These are phyloP conservation scores for Cordyceps fumosorosea DNA, from an alignment of 2,329 filamentous ascomycete genomes.

Conservation along the genomic window DNA sequence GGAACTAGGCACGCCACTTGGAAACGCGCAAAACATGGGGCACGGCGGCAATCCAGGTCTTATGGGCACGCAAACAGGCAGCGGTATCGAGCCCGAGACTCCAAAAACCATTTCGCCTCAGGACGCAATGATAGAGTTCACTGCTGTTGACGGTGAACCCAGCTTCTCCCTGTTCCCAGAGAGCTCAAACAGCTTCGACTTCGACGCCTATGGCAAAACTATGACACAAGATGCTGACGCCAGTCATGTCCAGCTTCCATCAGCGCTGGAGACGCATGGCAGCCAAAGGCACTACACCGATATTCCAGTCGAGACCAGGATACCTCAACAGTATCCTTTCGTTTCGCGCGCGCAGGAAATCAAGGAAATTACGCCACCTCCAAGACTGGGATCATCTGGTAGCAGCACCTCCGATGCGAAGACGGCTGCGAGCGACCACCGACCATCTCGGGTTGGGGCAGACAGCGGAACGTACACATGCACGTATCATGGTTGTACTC, in stretches of 20 bases:
- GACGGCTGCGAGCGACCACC: slow-evolving; percentile 31
- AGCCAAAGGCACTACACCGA: slow-evolving; percentile 15
- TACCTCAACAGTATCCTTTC: slow-evolving; percentile 48
- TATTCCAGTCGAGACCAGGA: slow-evolving; percentile 31
- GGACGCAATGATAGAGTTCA: slow-evolving; percentile 81
- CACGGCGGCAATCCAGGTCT: slow-evolving; percentile 55
- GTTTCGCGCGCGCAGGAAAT: slow-evolving; percentile 28
- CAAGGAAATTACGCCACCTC: slow-evolving; percentile 29
- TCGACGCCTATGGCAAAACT: slow-evolving; percentile 33
- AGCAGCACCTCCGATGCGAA: slow-evolving; percentile 29
- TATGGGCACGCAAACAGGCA: slow-evolving; percentile 34
- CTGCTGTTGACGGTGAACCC: slow-evolving; percentile 63
- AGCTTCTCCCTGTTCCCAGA: slow-evolving; percentile 69
- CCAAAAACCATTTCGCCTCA: slow-evolving; percentile 93
- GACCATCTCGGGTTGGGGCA: slow-evolving; percentile 58
- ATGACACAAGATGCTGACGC: slow-evolving; percentile 19
- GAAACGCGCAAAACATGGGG: slow-evolving; percentile 46
- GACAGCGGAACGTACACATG: slow-evolving; percentile 92
- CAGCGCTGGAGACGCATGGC: slow-evolving; percentile 21
- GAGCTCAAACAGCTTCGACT: slow-evolving; percentile 41
- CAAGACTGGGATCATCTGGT: slow-evolving; percentile 36
- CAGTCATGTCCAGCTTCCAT: slow-evolving; percentile 17
- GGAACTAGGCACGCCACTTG: slow-evolving; percentile 32
- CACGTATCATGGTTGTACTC: slow-evolving; percentile 84
- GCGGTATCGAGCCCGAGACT: slow-evolving; percentile 38